These are phyloP conservation scores for Xylaria sp. DNA, from an alignment of 2,329 filamentous ascomycete species.

Conservation along the genomic window DNA sequence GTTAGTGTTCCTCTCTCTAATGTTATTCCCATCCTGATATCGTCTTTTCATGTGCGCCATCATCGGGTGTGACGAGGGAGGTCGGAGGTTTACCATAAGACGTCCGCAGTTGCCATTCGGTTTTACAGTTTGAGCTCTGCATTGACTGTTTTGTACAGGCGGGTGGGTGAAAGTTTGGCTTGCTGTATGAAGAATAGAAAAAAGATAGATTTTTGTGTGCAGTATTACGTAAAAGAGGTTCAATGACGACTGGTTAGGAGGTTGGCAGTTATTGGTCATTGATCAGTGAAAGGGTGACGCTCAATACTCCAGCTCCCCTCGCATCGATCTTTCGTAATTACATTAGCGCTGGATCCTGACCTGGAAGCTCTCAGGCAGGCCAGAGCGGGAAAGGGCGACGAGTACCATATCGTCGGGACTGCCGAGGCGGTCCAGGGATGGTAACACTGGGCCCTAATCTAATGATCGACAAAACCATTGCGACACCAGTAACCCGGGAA, in stretches of 20 bases:
- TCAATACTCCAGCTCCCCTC: too few relatives aligned
- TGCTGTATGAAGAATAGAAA: too few relatives aligned
- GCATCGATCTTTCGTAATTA: too few relatives aligned
- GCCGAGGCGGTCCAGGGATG: slow-evolving; percentile 31
- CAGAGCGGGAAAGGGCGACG: slow-evolving; percentile 7
- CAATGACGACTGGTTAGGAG: too few relatives aligned
- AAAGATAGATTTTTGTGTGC: too few relatives aligned
- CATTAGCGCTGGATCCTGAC: background rate
- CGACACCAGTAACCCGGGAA: slow-evolving; percentile 25
- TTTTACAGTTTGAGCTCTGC: background rate
- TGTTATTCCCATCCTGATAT: background rate
- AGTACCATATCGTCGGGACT: slow-evolving; percentile 34
- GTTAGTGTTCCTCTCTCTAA: background rate
- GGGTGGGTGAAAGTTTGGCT: background rate
- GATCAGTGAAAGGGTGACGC: too few relatives aligned
- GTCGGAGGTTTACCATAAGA: background rate
- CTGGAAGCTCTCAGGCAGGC: background rate
- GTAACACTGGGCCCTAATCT: slow-evolving; percentile 11
- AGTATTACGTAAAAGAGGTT: too few relatives aligned
- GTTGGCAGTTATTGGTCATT: too few relatives aligned
- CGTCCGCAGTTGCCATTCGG: background rate
- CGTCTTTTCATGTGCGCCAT: background rate
- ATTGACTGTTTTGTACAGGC: background rate
- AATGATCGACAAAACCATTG: slow-evolving; percentile 22
- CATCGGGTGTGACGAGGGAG: background rate